Evolutionary conservation across 306 rosid species (phyloP).

Genomic region (Ziziphus jujuba): DNA sequence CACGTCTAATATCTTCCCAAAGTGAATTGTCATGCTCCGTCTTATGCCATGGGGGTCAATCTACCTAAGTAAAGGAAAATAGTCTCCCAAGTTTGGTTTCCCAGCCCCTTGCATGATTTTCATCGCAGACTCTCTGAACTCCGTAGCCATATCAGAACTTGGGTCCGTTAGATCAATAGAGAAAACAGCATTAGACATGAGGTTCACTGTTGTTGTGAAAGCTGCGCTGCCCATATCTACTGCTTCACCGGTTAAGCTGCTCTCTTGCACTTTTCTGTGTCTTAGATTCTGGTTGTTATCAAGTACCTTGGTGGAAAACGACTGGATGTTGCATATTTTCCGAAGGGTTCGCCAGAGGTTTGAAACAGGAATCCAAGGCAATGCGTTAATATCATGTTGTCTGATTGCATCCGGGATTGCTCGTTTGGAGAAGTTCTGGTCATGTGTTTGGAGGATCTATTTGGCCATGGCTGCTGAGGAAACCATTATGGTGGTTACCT

Average conservation of each 20-base stretch:
- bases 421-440: constrained; percentile 30
- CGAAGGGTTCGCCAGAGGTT: constrained; percentile 35
- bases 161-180: constrained; percentile 39
- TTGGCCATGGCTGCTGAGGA: constrained; percentile 39
- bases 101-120: constrained; percentile 33
- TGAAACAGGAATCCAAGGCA: constrained; percentile 45
- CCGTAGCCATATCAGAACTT: constrained; percentile 26
- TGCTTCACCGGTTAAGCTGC: constrained; percentile 18
- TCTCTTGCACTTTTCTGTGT: constrained; percentile 16
- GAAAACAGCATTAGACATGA: constrained; percentile 40
- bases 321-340: constrained; percentile 29
- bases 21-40: not conserved
- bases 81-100: constrained; percentile 42
- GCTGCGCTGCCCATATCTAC: constrained; percentile 33
- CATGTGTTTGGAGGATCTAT: constrained; percentile 40
- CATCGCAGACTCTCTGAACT: constrained; percentile 30
- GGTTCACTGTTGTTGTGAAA: constrained; percentile 30
- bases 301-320: constrained; percentile 26
- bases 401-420: constrained; percentile 29
- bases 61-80: constrained; percentile 35
- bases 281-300: constrained; percentile 36
- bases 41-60: constrained; percentile 44
- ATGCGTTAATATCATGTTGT: constrained; percentile 24
- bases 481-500: constrained; percentile 28
- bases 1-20: constrained; percentile 15